Evolutionary conservation across 306 rosid genomes (phyloP), one percentile per base, ranked within the genome.

Genomic region (Lathyrus tuberosus): DNA sequence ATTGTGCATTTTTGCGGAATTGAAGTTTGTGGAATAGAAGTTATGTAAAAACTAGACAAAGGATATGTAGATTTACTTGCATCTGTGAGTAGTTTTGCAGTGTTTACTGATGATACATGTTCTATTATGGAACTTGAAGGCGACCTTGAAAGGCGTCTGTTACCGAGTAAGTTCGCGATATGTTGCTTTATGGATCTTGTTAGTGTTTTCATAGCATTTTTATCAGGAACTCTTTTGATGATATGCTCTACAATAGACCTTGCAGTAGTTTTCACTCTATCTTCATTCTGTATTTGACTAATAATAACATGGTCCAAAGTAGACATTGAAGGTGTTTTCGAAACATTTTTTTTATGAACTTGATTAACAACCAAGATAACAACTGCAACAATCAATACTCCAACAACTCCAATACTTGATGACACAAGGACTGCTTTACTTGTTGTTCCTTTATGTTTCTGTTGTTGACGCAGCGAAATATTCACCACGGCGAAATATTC

Each of bases 1-100:
- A 70, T 35, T 35, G 40, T 35, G 10, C 6, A 61, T 30, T 48
- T 57, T 48, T 48, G 26, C 38, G 46, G 13, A 54, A 4, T 56
- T 8, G 26, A 24, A 24, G 26, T 24, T 24, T 24, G 26, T 24
- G 26, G 26, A 24, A 24, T 24, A 1, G 30, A 65, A 63, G 61
- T 58, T 17, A 6, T 41, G 43, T 10, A 63, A 56, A 26, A 65
- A 76, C 43, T 43, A 35, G 18, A 48, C 72, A 68, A 67, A 72
- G 76, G 78, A 79, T 79, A 53, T 48, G 52, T 9, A 51, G 12
- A 75, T 73, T 90, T 85, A 94, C 99, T 88, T 74, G 99, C 99
- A 84, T 88, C 96, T 1, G 92, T 87, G 73, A 94, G 99, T 40
- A 88, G 85, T 76, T 83, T 88, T 60, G 96, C 91, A 5, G 96